Evolutionary conservation across 495 filamentous ascomycete genomes (phyloP).

Genomic region (Diplogelasinospora grovesii): DNA sequence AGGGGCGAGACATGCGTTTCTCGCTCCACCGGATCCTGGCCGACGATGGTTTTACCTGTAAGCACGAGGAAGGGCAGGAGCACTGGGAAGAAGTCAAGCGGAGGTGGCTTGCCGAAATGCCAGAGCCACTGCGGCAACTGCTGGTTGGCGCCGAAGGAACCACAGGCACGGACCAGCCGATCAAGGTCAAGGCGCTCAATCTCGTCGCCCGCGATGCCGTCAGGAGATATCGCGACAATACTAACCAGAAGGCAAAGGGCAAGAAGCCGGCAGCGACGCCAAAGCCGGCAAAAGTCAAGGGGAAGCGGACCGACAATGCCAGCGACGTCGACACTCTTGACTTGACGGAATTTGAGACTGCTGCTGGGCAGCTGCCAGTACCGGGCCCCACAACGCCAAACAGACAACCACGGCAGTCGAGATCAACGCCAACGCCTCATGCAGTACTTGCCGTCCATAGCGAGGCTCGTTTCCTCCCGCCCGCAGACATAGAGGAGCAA

Average conservation of each 20-base stretch:
- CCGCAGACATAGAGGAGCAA: background rate
- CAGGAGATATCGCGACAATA: conserved; percentile 64
- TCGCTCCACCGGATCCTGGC: conserved; percentile 62
- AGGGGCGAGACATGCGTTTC: conserved; percentile 58
- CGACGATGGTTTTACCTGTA: conserved; percentile 65
- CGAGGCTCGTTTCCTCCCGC: conserved; percentile 10
- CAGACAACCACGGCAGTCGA: no score
- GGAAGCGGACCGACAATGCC: no score
- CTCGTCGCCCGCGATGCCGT: conserved; percentile 65
- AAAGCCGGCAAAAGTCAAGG: conserved; percentile 7
- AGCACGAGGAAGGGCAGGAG: conserved; percentile 61
- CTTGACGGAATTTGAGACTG: background rate
- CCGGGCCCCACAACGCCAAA: background rate
- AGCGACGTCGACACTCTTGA: no score
- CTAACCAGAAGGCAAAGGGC: conserved; percentile 43
- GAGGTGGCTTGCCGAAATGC: conserved; percentile 56
- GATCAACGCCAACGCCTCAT: background rate
- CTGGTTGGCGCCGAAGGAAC: conserved; percentile 47
- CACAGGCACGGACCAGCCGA: conserved; percentile 47
- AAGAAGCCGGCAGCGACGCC: conserved; percentile 20
- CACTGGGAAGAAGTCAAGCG: conserved; percentile 66
- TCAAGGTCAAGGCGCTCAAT: conserved; percentile 60
- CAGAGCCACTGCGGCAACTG: conserved; percentile 49
- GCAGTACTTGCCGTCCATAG: conserved; percentile 7
- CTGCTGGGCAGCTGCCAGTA: background rate